phyloP scores from a whole-genome alignment of 2,329 filamentous ascomycete genomes.

The Stagonosporopsis tanaceti region DNA sequence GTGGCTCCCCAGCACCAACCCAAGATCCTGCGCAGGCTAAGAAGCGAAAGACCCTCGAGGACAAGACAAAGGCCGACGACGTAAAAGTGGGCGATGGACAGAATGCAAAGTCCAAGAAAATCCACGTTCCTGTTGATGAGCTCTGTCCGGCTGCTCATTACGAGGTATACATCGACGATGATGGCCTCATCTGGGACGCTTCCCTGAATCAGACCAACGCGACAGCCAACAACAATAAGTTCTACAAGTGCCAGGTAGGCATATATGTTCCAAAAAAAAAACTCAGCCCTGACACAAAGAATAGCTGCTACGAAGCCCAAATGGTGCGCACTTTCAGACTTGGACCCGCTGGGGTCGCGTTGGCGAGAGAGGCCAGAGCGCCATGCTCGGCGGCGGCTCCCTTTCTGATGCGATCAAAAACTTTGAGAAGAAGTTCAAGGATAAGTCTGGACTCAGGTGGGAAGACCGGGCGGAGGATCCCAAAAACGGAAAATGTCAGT shows the following conservation, averaged over 20 bases:
- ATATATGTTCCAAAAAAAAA: neutral
- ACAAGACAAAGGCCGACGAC: slow-evolving; percentile 23
- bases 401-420: slow-evolving; percentile 52
- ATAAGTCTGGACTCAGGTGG: slow-evolving; percentile 63
- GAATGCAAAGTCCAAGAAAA: slow-evolving; percentile 52
- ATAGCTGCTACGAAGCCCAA: slow-evolving; percentile 44
- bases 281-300: neutral
- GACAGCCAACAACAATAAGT: slow-evolving; percentile 79
- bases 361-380: slow-evolving; percentile 60
- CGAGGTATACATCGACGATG: slow-evolving; percentile 70
- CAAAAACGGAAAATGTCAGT: slow-evolving; percentile 64
- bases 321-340: slow-evolving; percentile 57
- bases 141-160: slow-evolving; percentile 45
- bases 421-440: slow-evolving; percentile 66
- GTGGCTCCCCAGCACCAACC: slow-evolving; percentile 19
- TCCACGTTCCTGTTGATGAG: slow-evolving; percentile 59
- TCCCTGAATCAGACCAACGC: slow-evolving; percentile 81
- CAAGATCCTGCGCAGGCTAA: slow-evolving; percentile 23
- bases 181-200: slow-evolving; percentile 77
- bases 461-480: slow-evolving; percentile 61
- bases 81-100: slow-evolving; percentile 56
- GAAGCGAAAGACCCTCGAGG: slow-evolving; percentile 36
- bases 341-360: slow-evolving; percentile 88
- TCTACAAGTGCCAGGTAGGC: slow-evolving; percentile 74
- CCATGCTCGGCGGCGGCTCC: slow-evolving; percentile 50